Evolutionary conservation across 805 yeast species (phyloP).

Genomic region (Yamadazyma endophytica): DNA sequence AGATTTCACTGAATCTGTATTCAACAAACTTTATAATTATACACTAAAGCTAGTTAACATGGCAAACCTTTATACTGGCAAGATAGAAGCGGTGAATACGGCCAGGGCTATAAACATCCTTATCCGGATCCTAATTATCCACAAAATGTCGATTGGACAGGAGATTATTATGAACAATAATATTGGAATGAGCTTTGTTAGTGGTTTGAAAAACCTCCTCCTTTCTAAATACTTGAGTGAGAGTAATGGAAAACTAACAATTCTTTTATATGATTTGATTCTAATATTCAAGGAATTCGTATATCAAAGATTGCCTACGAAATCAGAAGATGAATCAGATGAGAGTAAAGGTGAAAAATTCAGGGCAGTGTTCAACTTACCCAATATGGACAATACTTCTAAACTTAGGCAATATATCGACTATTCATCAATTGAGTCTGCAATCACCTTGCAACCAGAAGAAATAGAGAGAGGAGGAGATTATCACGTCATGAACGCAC

Average conservation of each 20-base stretch:
- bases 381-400: conserved; percentile 1
- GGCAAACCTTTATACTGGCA: conserved; percentile 6
- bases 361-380: background rate
- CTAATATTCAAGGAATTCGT: conserved; percentile 46
- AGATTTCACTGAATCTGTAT: too few species aligned
- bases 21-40: too few species aligned
- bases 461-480: conserved; percentile 32
- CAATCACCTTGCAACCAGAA: conserved; percentile 25
- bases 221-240: conserved; percentile 35
- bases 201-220: conserved; percentile 44
- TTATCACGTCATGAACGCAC: conserved; percentile 24
- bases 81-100: background rate
- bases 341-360: background rate
- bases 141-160: conserved; percentile 49
- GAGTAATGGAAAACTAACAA: conserved; percentile 45
- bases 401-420: too few species aligned
- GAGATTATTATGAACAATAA: too few species aligned
- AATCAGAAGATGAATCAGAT: conserved; percentile 4
- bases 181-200: conserved; percentile 44
- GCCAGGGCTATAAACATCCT: conserved; percentile 40
- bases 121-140: conserved; percentile 55
- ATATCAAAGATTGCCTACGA: background rate
- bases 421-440: conserved; percentile 15
- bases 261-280: conserved; percentile 56
- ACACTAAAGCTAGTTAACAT: too few species aligned